Conservation (phyloP, 2,329 filamentous ascomycete species). For the Cladosporium cucumerinum region DNA sequence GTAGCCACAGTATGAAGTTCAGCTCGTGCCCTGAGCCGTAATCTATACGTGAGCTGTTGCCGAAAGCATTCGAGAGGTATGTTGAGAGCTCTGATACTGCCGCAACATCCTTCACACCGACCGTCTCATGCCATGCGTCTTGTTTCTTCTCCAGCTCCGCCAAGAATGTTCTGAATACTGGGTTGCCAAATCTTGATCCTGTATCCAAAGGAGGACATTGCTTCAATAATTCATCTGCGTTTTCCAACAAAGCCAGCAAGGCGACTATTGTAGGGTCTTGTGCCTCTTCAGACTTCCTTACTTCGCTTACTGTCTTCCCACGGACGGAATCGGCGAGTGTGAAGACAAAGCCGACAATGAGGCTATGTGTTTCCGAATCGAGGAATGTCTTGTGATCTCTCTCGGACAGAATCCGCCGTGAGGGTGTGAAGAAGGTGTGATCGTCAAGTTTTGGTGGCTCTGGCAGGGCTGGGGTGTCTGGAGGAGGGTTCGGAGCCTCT, state of each 20-base stretch:
- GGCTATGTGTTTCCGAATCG: conserved; percentile 67
- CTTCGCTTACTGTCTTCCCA: conserved; percentile 62
- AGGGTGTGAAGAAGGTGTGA: conserved; percentile 61
- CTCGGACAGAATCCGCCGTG: conserved; percentile 74
- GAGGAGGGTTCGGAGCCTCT: conserved; percentile 53
- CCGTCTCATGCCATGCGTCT: conserved; percentile 60
- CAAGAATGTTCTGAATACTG: conserved; percentile 79
- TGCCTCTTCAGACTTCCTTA: conserved; percentile 50
- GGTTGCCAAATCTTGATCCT: conserved; percentile 92
- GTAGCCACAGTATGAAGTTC: conserved; percentile 93
- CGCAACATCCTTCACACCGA: conserved; percentile 51
- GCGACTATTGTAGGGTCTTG: conserved; percentile 59
- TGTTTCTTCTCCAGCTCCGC: conserved; percentile 55
- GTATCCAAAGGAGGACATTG: conserved; percentile 78
- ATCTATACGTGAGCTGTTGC: conserved; percentile 83
- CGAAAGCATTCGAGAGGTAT: conserved; percentile 81
- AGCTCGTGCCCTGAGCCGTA: conserved; percentile 97
- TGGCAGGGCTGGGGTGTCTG: conserved; percentile 71
- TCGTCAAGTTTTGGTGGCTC: conserved; percentile 57
- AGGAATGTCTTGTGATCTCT: conserved; percentile 80
- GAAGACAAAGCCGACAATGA: conserved; percentile 84
- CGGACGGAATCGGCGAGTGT: conserved; percentile 77
- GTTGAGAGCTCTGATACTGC: conserved; percentile 70
- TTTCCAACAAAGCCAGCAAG: conserved; percentile 67
- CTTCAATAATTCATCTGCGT: conserved; percentile 63